phyloP scores from a whole-genome alignment of 2,329 filamentous ascomycete genomes.

The Drechmeria coniospora region DNA sequence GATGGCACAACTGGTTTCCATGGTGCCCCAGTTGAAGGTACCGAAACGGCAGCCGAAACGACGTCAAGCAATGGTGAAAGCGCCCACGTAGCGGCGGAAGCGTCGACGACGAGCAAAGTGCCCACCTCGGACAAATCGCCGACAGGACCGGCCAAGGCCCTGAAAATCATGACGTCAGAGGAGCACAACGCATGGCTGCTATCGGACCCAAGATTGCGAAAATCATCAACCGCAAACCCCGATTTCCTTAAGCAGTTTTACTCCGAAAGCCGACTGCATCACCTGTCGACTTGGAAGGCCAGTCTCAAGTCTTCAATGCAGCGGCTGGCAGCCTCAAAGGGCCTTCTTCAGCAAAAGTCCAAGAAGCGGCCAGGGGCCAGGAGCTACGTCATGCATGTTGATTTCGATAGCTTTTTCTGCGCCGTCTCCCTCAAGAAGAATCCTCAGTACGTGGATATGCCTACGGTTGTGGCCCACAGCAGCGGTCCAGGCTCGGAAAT shows the following conservation, averaged over 20 bases:
- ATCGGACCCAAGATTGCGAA: constrained; percentile 69
- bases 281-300: constrained; percentile 92
- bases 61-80: not conserved
- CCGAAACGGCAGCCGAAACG: not conserved
- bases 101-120: not conserved
- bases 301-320: constrained; percentile 84
- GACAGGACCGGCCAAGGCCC: constrained; percentile 5
- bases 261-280: constrained; percentile 84
- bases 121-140: too few species aligned
- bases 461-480: constrained; percentile 79
- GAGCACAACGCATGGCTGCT: constrained; percentile 81
- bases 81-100: not conserved
- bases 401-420: constrained; percentile 98
- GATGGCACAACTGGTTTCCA: not conserved
- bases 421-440: constrained; percentile 70
- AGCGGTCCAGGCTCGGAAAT: constrained; percentile 80
- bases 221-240: constrained; percentile 83
- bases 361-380: constrained; percentile 47
- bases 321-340: constrained; percentile 57
- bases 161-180: constrained; percentile 68
- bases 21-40: too few species aligned
- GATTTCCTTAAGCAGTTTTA: constrained; percentile 92
- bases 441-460: constrained; percentile 62
- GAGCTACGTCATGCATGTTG: constrained; percentile 83
- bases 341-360: constrained; percentile 23